Conservation (phyloP, 2,329 filamentous ascomycete species). For the Colletotrichum abscissum region DNA sequence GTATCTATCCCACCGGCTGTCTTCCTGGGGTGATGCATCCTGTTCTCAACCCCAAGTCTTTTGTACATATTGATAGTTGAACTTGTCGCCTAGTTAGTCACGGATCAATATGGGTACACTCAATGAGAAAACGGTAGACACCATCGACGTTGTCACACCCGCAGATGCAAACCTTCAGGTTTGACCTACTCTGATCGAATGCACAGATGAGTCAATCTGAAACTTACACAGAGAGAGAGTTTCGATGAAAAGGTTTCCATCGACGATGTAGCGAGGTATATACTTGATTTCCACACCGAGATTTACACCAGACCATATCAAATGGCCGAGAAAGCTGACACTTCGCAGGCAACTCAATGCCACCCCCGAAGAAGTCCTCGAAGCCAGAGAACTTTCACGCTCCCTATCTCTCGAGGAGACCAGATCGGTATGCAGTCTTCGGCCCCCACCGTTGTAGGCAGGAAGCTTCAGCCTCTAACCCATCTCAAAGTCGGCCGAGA, state of each 20-base stretch:
- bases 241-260: slow-evolving; percentile 23
- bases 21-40: no score
- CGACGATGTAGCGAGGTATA: slow-evolving; percentile 17
- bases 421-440: neutral
- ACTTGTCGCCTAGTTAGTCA: no score
- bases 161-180: neutral
- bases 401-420: slow-evolving; percentile 10
- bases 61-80: neutral
- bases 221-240: neutral
- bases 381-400: slow-evolving; percentile 38
- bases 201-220: neutral
- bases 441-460: accelerated
- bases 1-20: neutral
- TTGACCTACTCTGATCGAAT: no score
- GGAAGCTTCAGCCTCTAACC: slow-evolving; percentile 18
- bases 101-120: neutral
- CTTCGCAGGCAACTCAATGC: slow-evolving; percentile 36
- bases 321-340: neutral
- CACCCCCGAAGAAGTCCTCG: slow-evolving; percentile 39
- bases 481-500: slow-evolving; percentile 34
- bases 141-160: slow-evolving; percentile 3
- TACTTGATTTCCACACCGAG: no score
- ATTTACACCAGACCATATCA: no score
- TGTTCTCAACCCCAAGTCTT: no score
- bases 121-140: slow-evolving; percentile 8